Evolutionary conservation across 805 yeast genomes (phyloP).

Genomic region (Clavispora asparagi): DNA sequence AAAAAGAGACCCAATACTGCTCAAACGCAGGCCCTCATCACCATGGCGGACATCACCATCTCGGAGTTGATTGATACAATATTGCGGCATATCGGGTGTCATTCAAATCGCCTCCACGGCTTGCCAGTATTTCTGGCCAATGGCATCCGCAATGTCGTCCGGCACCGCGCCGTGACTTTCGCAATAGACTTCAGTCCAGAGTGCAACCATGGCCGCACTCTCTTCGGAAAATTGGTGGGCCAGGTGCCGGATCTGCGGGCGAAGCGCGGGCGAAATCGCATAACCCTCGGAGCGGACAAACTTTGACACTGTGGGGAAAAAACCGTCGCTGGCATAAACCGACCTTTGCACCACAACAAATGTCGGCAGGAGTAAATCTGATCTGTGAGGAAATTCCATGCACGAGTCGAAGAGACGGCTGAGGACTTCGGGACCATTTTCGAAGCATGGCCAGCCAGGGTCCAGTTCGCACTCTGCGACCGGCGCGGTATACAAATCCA

Average conservation of each 20-base stretch:
- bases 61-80: no score
- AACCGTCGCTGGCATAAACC: not conserved
- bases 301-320: not conserved
- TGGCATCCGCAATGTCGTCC: not conserved
- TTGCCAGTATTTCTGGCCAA: not conserved
- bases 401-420: conserved; percentile 3
- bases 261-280: not conserved
- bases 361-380: conserved; percentile 1
- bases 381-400: not conserved
- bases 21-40: no score
- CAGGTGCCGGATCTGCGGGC: not conserved
- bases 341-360: conserved; percentile 2
- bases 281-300: not conserved
- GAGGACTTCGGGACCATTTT: conserved; percentile 2
- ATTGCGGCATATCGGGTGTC: no score
- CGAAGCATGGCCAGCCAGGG: conserved; percentile 3
- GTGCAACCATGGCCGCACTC: not conserved
- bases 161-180: conserved; percentile 5
- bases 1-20: no score
- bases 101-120: not conserved
- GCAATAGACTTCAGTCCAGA: conserved; percentile 5
- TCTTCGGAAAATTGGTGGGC: not conserved
- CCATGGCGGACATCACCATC: no score
- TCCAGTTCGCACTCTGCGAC: not conserved
- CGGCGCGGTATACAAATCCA: not conserved